Percentiles rank a stretch among this genome's conserved stretches.
phyloP scores from a whole-genome alignment of 805 yeast species.

The Candida ulmi region DNA sequence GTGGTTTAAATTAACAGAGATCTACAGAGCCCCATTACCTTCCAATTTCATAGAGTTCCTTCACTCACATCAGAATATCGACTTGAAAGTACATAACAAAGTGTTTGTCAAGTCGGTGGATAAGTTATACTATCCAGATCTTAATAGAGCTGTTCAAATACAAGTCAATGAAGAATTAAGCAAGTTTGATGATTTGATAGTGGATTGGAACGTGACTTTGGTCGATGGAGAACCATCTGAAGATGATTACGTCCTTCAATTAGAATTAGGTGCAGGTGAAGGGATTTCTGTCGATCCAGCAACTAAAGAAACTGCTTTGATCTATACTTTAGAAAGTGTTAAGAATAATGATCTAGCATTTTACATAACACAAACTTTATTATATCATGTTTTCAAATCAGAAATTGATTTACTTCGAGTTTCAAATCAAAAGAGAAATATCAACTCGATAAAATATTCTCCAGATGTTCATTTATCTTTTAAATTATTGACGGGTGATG shows the following conservation, averaged over 20 bases:
- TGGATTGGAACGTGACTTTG: conserved; percentile 30
- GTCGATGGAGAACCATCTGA: conserved; percentile 18
- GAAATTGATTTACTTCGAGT: conserved; percentile 30
- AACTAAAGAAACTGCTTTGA: conserved; percentile 33
- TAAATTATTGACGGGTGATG: conserved; percentile 68
- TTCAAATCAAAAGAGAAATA: conserved; percentile 14
- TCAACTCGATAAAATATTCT: conserved; percentile 33
- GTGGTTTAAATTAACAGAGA: conserved; percentile 36
- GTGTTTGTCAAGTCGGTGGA: conserved; percentile 33
- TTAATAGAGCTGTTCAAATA: conserved; percentile 47
- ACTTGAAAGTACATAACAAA: conserved; percentile 38
- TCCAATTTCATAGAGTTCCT: conserved; percentile 29
- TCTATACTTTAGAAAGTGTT: conserved; percentile 38
- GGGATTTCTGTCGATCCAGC: conserved; percentile 39
- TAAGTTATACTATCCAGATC: conserved; percentile 59
- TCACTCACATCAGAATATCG: conserved; percentile 34
- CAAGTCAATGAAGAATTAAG: conserved; percentile 39
- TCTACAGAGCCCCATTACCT: conserved; percentile 36
- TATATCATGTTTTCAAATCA: conserved; percentile 38
- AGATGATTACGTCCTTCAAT: conserved; percentile 29
- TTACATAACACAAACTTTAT: conserved; percentile 46
- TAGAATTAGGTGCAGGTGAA: conserved; percentile 35
- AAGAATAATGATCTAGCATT: conserved; percentile 59
- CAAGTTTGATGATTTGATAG: conserved; percentile 17
- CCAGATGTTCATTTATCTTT: conserved; percentile 73